phyloP scores from a whole-genome alignment of 1,284 basidiomycete genomes.

The Ceraceosorus bombacis region DNA sequence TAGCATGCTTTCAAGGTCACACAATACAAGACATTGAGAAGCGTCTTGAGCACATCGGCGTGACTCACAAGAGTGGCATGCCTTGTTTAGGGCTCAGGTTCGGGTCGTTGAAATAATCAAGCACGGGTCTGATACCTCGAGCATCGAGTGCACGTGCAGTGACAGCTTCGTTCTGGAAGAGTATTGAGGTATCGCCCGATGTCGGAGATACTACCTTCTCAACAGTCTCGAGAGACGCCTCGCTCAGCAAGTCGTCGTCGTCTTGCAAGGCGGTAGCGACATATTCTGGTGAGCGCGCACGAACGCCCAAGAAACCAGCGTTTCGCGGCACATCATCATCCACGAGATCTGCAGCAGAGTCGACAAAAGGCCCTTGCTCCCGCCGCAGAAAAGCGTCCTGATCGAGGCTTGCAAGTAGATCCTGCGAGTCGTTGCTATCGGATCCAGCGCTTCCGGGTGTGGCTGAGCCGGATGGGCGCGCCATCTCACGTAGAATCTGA shows the following conservation, averaged over 20 bases:
- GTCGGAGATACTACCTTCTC: constrained; percentile 14
- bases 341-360: constrained; percentile 73
- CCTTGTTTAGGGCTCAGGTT: constrained; percentile 18
- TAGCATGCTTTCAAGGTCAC: too few species aligned
- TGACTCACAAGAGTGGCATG: constrained; percentile 2
- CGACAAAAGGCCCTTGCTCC: constrained; percentile 54
- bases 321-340: constrained; percentile 84
- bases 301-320: constrained; percentile 71
- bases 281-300: constrained; percentile 55
- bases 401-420: constrained; percentile 62
- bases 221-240: constrained; percentile 27
- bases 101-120: constrained; percentile 29
- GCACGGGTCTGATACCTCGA: constrained; percentile 52
- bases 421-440: not conserved
- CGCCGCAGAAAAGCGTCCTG: constrained; percentile 69
- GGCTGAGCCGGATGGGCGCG: constrained; percentile 7
- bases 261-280: constrained; percentile 57
- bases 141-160: constrained; percentile 70
- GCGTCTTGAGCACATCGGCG: too few species aligned
- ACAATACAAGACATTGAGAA: not conserved
- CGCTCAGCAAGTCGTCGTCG: constrained; percentile 50
- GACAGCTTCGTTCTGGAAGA: constrained; percentile 68
- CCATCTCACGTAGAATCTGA: not conserved
- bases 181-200: constrained; percentile 50
- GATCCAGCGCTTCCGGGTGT: constrained; percentile 1